Percentiles rank a stretch among this genome's conserved stretches.
phyloP scores from a whole-genome alignment of 1,284 basidiomycete species.

The Tilletia walkeri region DNA sequence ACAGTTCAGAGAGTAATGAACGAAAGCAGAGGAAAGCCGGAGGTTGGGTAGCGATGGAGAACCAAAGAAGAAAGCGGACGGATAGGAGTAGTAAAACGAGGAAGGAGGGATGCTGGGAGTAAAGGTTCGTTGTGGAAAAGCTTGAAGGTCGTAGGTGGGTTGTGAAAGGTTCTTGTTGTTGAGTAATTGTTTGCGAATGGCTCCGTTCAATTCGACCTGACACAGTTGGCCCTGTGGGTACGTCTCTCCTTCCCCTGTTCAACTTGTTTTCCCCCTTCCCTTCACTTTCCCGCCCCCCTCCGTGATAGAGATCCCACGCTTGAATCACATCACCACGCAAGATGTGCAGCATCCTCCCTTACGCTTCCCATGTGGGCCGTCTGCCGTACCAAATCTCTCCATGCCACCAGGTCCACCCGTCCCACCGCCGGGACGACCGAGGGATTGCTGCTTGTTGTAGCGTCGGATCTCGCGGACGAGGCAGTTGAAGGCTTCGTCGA shows the following conservation, averaged over 20 bases:
- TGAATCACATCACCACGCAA: conserved; percentile 10
- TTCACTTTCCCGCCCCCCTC: neutral
- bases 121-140: no score
- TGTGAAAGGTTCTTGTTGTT: no score
- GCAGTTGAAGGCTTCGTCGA: conserved; percentile 96
- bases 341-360: conserved; percentile 13
- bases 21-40: no score
- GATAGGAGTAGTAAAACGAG: neutral
- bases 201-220: no score
- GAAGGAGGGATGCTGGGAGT: no score
- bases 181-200: no score
- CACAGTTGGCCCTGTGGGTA: no score
- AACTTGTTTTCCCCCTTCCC: neutral
- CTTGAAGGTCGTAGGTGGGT: no score
- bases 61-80: neutral
- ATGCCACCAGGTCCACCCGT: conserved; percentile 36
- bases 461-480: conserved; percentile 94
- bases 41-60: no score
- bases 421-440: conserved; percentile 47
- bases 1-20: neutral
- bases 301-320: neutral
- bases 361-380: conserved; percentile 11
- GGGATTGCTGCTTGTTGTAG: conserved; percentile 70
- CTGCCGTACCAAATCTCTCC: conserved; percentile 25
- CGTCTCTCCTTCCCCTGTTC: no score